Evolutionary conservation across 1,284 basidiomycete species (phyloP).

Genomic region (Kalmanozyma brasiliensis): DNA sequence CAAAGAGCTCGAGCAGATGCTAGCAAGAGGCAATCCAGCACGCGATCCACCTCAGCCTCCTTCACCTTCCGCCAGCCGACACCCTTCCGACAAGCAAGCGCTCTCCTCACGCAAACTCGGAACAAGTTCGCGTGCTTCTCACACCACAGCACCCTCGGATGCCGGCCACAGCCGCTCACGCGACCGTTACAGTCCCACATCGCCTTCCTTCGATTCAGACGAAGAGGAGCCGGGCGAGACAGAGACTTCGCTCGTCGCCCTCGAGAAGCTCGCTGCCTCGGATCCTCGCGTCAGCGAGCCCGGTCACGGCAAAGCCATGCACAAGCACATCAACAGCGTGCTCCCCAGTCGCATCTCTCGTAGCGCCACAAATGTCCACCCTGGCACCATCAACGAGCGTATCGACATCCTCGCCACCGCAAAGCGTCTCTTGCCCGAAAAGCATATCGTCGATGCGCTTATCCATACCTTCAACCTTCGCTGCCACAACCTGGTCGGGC

Average conservation of each 20-base stretch:
- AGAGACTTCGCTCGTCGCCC: slow-evolving; percentile 26
- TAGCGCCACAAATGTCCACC: slow-evolving; percentile 24
- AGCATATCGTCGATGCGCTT: slow-evolving; percentile 25
- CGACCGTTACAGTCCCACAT: slow-evolving; percentile 17
- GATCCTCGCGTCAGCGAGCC: slow-evolving; percentile 38
- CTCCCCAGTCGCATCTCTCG: slow-evolving; percentile 5
- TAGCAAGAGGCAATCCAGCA: slow-evolving; percentile 1
- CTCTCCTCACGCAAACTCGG: slow-evolving; percentile 19
- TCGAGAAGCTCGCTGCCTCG: slow-evolving; percentile 48
- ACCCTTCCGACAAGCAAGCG: slow-evolving; percentile 14
- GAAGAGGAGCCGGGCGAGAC: slow-evolving; percentile 42
- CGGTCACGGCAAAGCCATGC: slow-evolving; percentile 30
- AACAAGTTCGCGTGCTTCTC: slow-evolving; percentile 28
- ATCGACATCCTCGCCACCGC: slow-evolving; percentile 38
- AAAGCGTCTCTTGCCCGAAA: slow-evolving; percentile 23
- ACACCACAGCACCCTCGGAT: slow-evolving; percentile 25
- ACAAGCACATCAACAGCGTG: slow-evolving; percentile 39
- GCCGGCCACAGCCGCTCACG: slow-evolving; percentile 12
- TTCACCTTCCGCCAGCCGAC: slow-evolving; percentile 12
- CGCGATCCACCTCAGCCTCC: slow-evolving; percentile 10
- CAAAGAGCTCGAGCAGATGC: slow-evolving; percentile 31
- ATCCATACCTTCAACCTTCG: slow-evolving; percentile 31
- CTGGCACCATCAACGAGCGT: slow-evolving; percentile 24
- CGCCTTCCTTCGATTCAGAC: slow-evolving; percentile 20
- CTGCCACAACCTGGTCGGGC: slow-evolving; percentile 45